These are phyloP conservation scores for Gonapodya sp. DNA, from an alignment of 192 early-diverging fungal species.

Conservation along the genomic window DNA sequence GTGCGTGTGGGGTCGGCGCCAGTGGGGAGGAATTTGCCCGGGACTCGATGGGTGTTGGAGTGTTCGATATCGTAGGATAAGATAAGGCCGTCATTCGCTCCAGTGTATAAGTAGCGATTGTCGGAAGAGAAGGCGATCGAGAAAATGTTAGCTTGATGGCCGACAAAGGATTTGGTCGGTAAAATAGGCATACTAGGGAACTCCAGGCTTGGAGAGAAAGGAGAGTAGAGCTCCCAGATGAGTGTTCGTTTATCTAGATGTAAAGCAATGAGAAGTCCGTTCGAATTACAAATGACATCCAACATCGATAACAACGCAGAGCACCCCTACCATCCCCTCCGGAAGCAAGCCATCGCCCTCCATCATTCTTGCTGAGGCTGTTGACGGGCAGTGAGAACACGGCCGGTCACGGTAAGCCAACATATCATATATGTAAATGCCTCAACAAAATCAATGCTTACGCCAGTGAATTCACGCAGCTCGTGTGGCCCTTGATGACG, in stretches of 20 bases:
- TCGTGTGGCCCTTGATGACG: neutral
- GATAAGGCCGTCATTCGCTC: neutral
- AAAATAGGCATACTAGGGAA: neutral
- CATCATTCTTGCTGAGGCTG: neutral
- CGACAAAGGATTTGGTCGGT: neutral
- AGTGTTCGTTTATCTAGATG: neutral
- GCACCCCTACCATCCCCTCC: neutral
- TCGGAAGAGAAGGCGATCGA: neutral
- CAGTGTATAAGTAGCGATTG: neutral
- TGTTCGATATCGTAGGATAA: neutral
- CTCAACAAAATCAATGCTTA: neutral
- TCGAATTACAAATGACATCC: too few species aligned
- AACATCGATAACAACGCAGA: neutral
- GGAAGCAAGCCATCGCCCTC: neutral
- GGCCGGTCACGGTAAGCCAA: neutral
- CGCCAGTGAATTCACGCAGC: neutral
- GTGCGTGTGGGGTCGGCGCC: neutral
- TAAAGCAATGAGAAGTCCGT: neutral
- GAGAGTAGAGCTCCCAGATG: neutral
- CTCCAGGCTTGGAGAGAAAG: neutral
- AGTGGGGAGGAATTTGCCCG: neutral
- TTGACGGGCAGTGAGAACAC: neutral
- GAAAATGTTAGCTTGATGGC: neutral
- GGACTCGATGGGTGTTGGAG: neutral
- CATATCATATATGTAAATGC: neutral